Percentiles rank a stretch among this genome's conserved stretches.
Evolutionary conservation across 2,329 filamentous ascomycete species (phyloP).

Genomic region (Talaromyces albobiverticillius): DNA sequence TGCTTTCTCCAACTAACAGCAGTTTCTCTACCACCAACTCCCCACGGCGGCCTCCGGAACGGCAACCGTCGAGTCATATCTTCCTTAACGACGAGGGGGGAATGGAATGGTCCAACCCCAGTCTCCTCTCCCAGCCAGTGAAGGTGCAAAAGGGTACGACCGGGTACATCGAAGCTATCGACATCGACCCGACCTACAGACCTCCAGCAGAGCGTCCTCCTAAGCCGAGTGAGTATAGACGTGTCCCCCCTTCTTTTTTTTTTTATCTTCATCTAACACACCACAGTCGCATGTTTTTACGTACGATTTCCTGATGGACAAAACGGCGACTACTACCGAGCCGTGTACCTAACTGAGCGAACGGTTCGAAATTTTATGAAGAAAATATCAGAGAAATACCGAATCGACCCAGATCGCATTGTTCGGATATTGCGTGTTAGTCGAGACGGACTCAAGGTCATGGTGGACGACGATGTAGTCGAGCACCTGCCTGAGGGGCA

Average conservation of each 20-base stretch:
- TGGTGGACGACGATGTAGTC: slow-evolving; percentile 88
- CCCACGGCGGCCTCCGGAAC: slow-evolving; percentile 24
- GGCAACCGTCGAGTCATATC: slow-evolving; percentile 18
- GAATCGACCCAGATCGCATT: slow-evolving; percentile 70
- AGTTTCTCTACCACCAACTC: slow-evolving; percentile 37
- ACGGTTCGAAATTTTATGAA: slow-evolving; percentile 71
- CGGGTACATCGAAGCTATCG: slow-evolving; percentile 86
- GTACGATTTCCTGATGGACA: slow-evolving; percentile 58
- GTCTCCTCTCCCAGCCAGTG: slow-evolving; percentile 26
- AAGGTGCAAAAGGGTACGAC: slow-evolving; percentile 42
- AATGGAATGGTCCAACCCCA: slow-evolving; percentile 24
- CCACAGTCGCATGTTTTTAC: slow-evolving; percentile 79
- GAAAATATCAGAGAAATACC: slow-evolving; percentile 74
- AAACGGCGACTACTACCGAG: slow-evolving; percentile 67
- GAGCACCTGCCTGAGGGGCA: slow-evolving; percentile 82
- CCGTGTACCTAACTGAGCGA: slow-evolving; percentile 78
- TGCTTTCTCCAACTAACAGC: slow-evolving; percentile 40
- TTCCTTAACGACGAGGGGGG: slow-evolving; percentile 19
- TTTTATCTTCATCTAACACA: slow-evolving; percentile 21
- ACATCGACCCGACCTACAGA: slow-evolving; percentile 81
- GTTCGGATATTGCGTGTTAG: slow-evolving; percentile 70
- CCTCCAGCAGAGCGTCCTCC: slow-evolving; percentile 69
- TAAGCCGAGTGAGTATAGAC: slow-evolving; percentile 58
- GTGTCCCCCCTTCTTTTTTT: background rate
- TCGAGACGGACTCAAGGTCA: slow-evolving; percentile 71